Percentiles rank a stretch among this genome's conserved stretches.
These are phyloP conservation scores for Xylaria hypoxylon DNA, from an alignment of 2,329 filamentous ascomycete genomes.

Conservation along the genomic window DNA sequence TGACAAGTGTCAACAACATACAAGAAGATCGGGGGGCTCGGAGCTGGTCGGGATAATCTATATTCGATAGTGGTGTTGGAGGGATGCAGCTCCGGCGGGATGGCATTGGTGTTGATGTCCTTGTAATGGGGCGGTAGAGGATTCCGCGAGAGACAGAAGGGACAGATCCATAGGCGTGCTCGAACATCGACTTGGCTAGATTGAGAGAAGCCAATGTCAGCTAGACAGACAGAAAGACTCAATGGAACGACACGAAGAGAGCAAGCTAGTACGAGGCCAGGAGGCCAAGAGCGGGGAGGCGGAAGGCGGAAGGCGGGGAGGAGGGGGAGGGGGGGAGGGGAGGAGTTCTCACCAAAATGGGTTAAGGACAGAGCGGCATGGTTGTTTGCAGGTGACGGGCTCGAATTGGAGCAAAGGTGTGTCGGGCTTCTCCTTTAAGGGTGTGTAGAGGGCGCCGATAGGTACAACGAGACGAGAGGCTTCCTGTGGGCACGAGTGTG, in stretches of 20 bases:
- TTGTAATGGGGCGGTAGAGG: constrained; percentile 88
- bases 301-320: constrained; percentile 1
- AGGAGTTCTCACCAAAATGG: constrained; percentile 82
- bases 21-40: constrained; percentile 86
- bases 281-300: not conserved
- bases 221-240: not conserved
- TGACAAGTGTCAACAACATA: constrained; percentile 92
- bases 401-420: constrained; percentile 93
- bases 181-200: constrained; percentile 83
- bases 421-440: constrained; percentile 92
- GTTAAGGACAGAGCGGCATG: constrained; percentile 95
- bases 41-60: constrained; percentile 81
- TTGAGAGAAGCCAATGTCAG: constrained; percentile 40
- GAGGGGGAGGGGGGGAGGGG: not conserved
- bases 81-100: constrained; percentile 84
- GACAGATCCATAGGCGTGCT: constrained; percentile 87
- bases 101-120: constrained; percentile 85
- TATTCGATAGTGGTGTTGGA: constrained; percentile 92
- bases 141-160: constrained; percentile 87
- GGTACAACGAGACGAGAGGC: constrained; percentile 94
- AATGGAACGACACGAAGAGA: not conserved
- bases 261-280: not conserved
- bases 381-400: constrained; percentile 95
- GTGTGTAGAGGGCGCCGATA: constrained; percentile 95
- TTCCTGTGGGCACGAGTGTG: constrained; percentile 68